A percentile compares a stretch with the other conserved stretches of the same genome.
phyloP scores from a whole-genome alignment of 345 rosid genomes.

The Moringa oleifera region DNA sequence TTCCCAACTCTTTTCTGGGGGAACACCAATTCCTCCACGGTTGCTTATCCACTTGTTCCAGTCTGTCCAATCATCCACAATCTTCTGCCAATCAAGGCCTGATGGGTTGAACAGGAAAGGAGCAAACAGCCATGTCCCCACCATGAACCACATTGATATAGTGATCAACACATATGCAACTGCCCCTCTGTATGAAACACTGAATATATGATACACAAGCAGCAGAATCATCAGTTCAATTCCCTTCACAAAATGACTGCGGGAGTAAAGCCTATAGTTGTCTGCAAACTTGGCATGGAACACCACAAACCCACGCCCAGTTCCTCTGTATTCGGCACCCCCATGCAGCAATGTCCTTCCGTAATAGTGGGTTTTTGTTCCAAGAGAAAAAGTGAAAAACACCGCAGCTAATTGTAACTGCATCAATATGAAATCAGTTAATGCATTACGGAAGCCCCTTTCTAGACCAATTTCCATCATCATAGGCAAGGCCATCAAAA shows the following conservation, averaged over 20 bases:
- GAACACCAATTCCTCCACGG: conserved; percentile 57
- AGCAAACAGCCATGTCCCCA: conserved; percentile 62
- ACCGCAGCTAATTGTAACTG: conserved; percentile 60
- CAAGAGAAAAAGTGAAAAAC: conserved; percentile 70
- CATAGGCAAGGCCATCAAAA: conserved; percentile 61
- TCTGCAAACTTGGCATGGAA: conserved; percentile 85
- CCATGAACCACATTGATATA: conserved; percentile 55
- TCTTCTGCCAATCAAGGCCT: conserved; percentile 70
- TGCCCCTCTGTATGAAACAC: conserved; percentile 35
- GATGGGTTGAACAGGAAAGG: conserved; percentile 70
- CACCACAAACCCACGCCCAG: conserved; percentile 92
- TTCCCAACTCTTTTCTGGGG: conserved; percentile 62
- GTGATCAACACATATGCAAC: conserved; percentile 49
- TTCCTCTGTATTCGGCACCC: conserved; percentile 79
- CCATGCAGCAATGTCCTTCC: conserved; percentile 79
- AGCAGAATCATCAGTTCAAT: conserved; percentile 58
- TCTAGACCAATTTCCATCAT: conserved; percentile 76
- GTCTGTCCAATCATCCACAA: conserved; percentile 68
- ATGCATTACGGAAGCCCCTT: conserved; percentile 58
- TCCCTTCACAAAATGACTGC: conserved; percentile 70
- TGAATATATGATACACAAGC: conserved; percentile 47
- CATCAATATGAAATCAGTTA: conserved; percentile 60
- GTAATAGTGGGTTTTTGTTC: conserved; percentile 59
- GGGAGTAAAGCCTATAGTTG: conserved; percentile 58
- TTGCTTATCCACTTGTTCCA: conserved; percentile 61